These are phyloP conservation scores for Vitis rupestris DNA, from an alignment of 164 flowering plant species.

Conservation along the genomic window DNA sequence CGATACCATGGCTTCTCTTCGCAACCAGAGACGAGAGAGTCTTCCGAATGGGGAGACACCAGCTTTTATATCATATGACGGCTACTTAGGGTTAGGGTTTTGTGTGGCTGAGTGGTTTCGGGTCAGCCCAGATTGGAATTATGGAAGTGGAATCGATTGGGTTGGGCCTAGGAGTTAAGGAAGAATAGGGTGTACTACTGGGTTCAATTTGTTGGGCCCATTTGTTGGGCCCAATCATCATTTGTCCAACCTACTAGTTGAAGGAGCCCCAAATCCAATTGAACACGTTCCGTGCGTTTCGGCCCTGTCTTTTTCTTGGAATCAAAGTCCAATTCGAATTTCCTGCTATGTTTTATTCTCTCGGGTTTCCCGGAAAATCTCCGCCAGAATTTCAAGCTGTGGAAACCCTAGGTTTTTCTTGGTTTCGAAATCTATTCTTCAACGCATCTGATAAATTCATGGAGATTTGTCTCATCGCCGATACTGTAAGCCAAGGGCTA, in stretches of 20 bases:
- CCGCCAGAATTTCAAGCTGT: neutral
- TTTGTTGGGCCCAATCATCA: too few species aligned
- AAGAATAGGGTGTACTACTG: too few species aligned
- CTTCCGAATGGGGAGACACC: neutral
- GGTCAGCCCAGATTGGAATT: too few species aligned
- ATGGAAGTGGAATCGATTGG: too few species aligned
- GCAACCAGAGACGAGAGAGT: neutral
- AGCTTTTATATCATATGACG: neutral
- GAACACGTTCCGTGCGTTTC: too few species aligned
- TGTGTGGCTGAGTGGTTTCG: neutral
- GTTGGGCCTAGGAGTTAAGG: too few species aligned
- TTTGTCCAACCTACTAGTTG: too few species aligned
- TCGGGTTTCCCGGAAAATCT: constrained; percentile 12
- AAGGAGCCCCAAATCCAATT: too few species aligned
- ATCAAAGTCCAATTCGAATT: too few species aligned
- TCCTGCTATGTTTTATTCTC: too few species aligned
- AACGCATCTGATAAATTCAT: constrained; percentile 6
- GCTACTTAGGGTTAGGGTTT: neutral
- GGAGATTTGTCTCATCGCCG: constrained; percentile 36
- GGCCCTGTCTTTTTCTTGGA: too few species aligned
- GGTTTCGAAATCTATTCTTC: neutral
- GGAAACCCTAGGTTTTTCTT: neutral
- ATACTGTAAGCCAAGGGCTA: constrained; percentile 25
- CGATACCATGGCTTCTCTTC: constrained; percentile 35
- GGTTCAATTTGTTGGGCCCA: too few species aligned